Evolutionary conservation across 208 protist genomes (phyloP).

Genomic region (Leishmania aethiopica): DNA sequence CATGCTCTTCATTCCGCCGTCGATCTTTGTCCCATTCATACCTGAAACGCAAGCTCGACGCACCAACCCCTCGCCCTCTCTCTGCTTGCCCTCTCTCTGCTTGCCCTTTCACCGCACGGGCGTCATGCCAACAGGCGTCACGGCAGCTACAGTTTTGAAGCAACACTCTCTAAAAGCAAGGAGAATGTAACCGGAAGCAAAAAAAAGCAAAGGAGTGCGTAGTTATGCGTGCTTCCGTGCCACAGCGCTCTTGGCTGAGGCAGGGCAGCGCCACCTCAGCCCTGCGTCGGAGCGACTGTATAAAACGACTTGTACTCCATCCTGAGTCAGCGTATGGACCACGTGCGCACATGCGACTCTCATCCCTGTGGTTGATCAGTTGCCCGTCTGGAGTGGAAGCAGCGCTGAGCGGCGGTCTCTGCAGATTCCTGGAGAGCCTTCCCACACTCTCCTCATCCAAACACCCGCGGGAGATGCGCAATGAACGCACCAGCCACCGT

Average conservation of each 20-base stretch:
- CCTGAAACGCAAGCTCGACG: background rate
- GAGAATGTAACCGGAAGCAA: background rate
- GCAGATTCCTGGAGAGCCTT: background rate
- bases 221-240: background rate
- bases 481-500: background rate
- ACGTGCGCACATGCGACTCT: background rate
- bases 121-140: background rate
- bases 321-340: background rate
- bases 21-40: background rate
- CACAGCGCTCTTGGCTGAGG: background rate
- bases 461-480: background rate
- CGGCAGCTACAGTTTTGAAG: background rate
- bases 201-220: no score
- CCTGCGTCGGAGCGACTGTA: background rate
- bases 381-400: background rate
- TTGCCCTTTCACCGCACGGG: background rate
- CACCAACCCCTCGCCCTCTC: background rate
- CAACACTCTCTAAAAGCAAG: background rate
- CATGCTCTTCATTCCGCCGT: background rate
- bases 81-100: background rate
- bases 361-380: background rate
- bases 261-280: background rate
- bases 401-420: background rate
- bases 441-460: background rate
- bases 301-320: background rate